Evolutionary conservation across 345 rosid genomes (phyloP), one percentile per base, ranked within the genome.

Genomic region (Gossypium stocksii): DNA sequence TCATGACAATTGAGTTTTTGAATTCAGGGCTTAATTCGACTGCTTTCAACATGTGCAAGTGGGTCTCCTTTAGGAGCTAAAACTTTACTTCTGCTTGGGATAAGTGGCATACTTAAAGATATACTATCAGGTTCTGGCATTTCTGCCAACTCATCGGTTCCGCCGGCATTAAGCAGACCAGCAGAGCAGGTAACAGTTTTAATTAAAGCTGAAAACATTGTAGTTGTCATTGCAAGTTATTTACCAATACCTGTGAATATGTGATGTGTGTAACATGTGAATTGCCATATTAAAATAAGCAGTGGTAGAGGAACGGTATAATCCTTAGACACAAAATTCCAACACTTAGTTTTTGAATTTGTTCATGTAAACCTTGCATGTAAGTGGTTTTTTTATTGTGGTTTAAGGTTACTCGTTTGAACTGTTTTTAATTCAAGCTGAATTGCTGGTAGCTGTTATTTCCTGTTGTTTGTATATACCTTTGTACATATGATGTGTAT

Each of bases 1-100:
- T 74, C 75, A 68, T 86, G 82, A 86, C 79, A 77, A 72, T 71
- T 59, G 51, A 57, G 16, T 66, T 56, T 52, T 66, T 73, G 23
- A 43, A 57, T 79, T 73, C 87, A 96, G 99, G 99, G 99, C 19
- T 86, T 96, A 83, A 91, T 96, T 74, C 97, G 99, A 44, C 81
- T 96, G 71, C 91, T 96, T 58, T 91, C 99, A 67, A 91, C 95
- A n/a, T 96, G 94, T 84, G 98, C 99, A 61, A 96, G 98, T 60
- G 98, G 98, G 34, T 96, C 99, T 49, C 98, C 91, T 71, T 82
- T 96, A 70, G 94, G 98, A 77, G 91, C 90, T 72, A 91, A 91
- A 89, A 96, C 98, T 51, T 72, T 93, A 56, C 98, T 96, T 76
- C 95, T 90, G 59, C 97, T 96, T 45, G 99, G 98, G 58, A 87